phyloP scores from a whole-genome alignment of 2,329 filamentous ascomycete species.

The Colletotrichum euphorbiae region DNA sequence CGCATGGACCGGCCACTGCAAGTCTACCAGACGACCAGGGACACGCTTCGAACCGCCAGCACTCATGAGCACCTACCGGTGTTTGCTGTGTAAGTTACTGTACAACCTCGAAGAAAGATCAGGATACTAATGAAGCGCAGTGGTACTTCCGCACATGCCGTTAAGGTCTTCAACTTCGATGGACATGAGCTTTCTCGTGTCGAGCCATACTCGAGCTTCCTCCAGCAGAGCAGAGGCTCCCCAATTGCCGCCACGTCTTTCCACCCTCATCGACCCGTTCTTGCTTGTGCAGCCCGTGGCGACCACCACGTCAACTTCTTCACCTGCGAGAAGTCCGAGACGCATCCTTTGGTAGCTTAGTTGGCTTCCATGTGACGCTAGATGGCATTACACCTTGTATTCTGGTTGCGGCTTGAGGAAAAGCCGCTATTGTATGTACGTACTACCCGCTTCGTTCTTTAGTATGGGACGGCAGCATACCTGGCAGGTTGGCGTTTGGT shows the following conservation, averaged over 20 bases:
- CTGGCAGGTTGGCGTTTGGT: conserved; percentile 35
- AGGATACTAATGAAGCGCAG: conserved; percentile 60
- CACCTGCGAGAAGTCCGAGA: conserved; percentile 69
- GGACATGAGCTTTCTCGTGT: conserved; percentile 82
- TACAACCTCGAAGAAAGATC: conserved; percentile 1
- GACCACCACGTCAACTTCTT: conserved; percentile 94
- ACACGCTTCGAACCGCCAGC: conserved; percentile 85
- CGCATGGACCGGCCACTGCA: conserved; percentile 83
- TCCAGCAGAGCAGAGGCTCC: conserved; percentile 81
- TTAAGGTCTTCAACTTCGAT: conserved; percentile 93
- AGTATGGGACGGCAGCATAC: conserved; percentile 29
- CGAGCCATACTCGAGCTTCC: conserved; percentile 90
- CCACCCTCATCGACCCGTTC: conserved; percentile 92
- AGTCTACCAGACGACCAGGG: conserved; percentile 78
- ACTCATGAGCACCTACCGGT: conserved; percentile 97
- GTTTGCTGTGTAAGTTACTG: conserved; percentile 84
- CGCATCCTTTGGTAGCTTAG: conserved; percentile 35
- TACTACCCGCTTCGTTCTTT: conserved; percentile 26
- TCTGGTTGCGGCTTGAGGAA: background rate
- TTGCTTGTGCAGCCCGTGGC: conserved; percentile 87
- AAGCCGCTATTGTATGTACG: conserved; percentile 29
- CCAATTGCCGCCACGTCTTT: conserved; percentile 92
- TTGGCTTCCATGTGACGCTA: conserved; percentile 3
- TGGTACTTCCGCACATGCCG: conserved; percentile 86
- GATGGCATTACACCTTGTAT: conserved; percentile 9